These are phyloP conservation scores for Aspergillus neotritici DNA, from an alignment of 2,329 filamentous ascomycete species.

Conservation along the genomic window DNA sequence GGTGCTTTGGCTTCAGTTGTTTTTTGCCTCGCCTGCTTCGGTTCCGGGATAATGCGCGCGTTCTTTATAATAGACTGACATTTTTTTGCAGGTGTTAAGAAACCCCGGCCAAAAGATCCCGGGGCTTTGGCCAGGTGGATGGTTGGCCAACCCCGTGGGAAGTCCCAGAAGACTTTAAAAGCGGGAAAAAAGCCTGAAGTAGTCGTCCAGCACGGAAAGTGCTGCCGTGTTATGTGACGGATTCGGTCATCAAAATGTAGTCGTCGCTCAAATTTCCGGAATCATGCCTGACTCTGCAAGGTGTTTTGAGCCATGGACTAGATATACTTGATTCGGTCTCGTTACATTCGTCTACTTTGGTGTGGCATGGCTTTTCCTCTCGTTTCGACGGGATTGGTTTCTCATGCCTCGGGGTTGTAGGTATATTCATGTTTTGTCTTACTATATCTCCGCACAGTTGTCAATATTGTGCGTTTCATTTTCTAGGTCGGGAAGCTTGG, in stretches of 20 bases:
- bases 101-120: slow-evolving; percentile 26
- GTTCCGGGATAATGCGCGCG: not conserved
- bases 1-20: too few species aligned
- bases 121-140: slow-evolving; percentile 42
- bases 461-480: not conserved
- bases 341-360: slow-evolving; percentile 29
- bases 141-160: slow-evolving; percentile 32
- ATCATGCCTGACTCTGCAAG: not conserved
- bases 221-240: slow-evolving; percentile 29
- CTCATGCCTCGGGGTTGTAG: slow-evolving; percentile 29
- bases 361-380: slow-evolving; percentile 43
- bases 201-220: slow-evolving; percentile 16
- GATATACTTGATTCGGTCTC: slow-evolving; percentile 12
- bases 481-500: not conserved
- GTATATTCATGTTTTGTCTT: not conserved
- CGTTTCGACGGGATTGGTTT: slow-evolving; percentile 37
- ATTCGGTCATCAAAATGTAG: slow-evolving; percentile 3
- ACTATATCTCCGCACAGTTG: not conserved
- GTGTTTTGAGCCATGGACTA: slow-evolving; percentile 7
- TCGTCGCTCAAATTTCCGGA: slow-evolving; percentile 6
- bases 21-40: not conserved
- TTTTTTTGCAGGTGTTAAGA: slow-evolving; percentile 26
- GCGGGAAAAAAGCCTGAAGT: slow-evolving; percentile 43
- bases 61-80: not conserved
- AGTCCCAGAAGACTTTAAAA: slow-evolving; percentile 39